phyloP scores from a whole-genome alignment of 257 asterid genomes.

The Penstemon barbatus region DNA sequence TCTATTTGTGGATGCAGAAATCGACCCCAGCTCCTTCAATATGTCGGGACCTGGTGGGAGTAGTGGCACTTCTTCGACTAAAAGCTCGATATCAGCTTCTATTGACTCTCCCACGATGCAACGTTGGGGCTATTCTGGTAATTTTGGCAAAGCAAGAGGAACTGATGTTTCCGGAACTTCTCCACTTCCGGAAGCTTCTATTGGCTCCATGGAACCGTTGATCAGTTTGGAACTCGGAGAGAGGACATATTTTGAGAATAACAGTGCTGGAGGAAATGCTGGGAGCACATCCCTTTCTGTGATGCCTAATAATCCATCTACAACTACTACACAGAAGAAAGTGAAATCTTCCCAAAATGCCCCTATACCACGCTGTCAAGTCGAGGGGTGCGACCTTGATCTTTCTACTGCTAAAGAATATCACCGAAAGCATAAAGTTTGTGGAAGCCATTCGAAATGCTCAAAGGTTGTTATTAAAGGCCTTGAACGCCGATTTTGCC shows the following conservation, averaged over 20 bases:
- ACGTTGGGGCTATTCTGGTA: constrained; percentile 40
- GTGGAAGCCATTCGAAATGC: constrained; percentile 76
- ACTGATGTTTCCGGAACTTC: constrained; percentile 44
- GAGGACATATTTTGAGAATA: constrained; percentile 74
- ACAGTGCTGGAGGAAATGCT: constrained; percentile 38
- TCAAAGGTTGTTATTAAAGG: constrained; percentile 71
- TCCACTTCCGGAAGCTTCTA: constrained; percentile 51
- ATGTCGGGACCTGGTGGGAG: constrained; percentile 43
- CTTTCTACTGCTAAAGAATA: constrained; percentile 81
- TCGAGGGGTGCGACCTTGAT: constrained; percentile 81
- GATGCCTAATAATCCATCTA: constrained; percentile 46
- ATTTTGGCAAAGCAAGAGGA: constrained; percentile 28
- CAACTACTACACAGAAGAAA: constrained; percentile 44
- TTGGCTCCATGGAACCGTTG: constrained; percentile 55
- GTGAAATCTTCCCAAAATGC: constrained; percentile 46
- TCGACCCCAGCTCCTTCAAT: constrained; percentile 52
- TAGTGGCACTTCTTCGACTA: constrained; percentile 68
- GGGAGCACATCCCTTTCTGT: constrained; percentile 47
- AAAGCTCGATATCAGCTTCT: constrained; percentile 80
- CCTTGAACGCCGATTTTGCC: constrained; percentile 85
- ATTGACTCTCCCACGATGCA: constrained; percentile 54
- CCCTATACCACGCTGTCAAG: constrained; percentile 56
- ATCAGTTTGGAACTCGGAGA: constrained; percentile 83
- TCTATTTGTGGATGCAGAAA: constrained; percentile 62
- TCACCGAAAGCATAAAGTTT: constrained; percentile 86